Evolutionary conservation across 208 protist genomes (phyloP).

Genomic region (Kentomonas sorsogonicus): DNA sequence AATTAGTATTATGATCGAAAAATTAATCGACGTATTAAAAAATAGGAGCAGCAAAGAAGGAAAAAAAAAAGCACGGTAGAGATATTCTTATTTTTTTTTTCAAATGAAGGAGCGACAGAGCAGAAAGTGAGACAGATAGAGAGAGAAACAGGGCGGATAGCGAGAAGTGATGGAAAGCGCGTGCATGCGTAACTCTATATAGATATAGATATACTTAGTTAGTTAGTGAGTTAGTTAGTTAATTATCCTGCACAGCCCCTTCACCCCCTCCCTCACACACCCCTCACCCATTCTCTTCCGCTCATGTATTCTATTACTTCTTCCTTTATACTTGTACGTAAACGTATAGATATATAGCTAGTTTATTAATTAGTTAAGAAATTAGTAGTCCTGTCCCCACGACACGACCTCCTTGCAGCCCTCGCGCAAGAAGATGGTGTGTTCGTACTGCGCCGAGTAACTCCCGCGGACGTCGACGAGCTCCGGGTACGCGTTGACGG

Average conservation of each 20-base stretch:
- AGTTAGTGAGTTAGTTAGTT: background rate
- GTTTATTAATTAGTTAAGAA: slow-evolving; percentile 7
- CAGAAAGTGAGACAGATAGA: background rate
- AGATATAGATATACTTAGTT: slow-evolving; percentile 2
- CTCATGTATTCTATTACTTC: too few species aligned
- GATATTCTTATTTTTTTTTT: background rate
- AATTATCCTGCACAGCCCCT: too few species aligned
- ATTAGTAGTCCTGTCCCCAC: slow-evolving; percentile 95
- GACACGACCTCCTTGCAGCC: slow-evolving; percentile 96
- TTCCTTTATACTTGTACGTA: background rate
- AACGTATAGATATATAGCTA: background rate
- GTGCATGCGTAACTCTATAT: too few species aligned
- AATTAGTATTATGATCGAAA: background rate
- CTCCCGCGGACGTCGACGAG: slow-evolving; percentile 95
- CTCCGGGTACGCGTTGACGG: slow-evolving; percentile 95
- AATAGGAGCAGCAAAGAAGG: slow-evolving; percentile 8
- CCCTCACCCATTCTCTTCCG: too few species aligned
- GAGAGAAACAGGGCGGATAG: too few species aligned
- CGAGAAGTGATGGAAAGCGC: too few species aligned
- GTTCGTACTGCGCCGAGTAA: slow-evolving; percentile 98
- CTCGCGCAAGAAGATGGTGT: slow-evolving; percentile 93
- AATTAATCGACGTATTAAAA: slow-evolving; percentile 3
- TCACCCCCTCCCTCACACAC: too few species aligned
- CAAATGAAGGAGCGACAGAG: background rate
- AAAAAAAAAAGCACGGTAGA: slow-evolving; percentile 8